Evolutionary conservation across 345 rosid genomes (phyloP), one percentile per base, ranked within the genome.

Genomic region (Ceriops decandra): DNA sequence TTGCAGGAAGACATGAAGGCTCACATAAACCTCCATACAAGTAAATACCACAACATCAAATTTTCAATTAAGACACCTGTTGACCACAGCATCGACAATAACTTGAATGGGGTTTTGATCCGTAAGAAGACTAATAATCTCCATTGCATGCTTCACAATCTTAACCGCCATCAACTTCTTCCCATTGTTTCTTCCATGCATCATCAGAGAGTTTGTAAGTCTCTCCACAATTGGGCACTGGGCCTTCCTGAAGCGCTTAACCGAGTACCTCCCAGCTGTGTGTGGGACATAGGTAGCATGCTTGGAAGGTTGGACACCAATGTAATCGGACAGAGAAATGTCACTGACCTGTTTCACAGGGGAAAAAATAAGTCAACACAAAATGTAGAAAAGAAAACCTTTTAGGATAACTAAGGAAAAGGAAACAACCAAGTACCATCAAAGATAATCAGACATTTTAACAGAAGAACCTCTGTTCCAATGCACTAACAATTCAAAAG

Each of bases 201-300:
- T 93, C 98, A 91, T 91, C 7, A 93, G 86, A 7, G 97, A 89
- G 82, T 93, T 93, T 0, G 98, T 91, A 13, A 93, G 90, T 85
- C 98, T 83, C 87, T 93, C 97, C 5, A 90, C 88, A 42, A 93
- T 89, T 6, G 97, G 98, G 83, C 98, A 93, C 31, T 93, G 97
- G 15, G 98, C 97, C 81, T 93, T 93, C 68, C 98, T 83, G 87
- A 93, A 93, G 16, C 98, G 87, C 79, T 93, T 90, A 20, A 84
- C 92, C 0, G 98, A 90, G 85, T 92, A 93, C 80, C 98, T 80
- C 35, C 97, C 97, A 68, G 97, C 92, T 21, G 98, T 93, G 86
- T 93, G 97, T 2, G 98, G 97, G 0, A 93, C 90, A 85, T 71
- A 93, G 20, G 96, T 90, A 0, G 97, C 97, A 9, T 93, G 97